Evolutionary conservation across 164 flowering plant genomes (phyloP), one percentile per base, ranked within the genome.

Genomic region (Macadamia integrifolia): DNA sequence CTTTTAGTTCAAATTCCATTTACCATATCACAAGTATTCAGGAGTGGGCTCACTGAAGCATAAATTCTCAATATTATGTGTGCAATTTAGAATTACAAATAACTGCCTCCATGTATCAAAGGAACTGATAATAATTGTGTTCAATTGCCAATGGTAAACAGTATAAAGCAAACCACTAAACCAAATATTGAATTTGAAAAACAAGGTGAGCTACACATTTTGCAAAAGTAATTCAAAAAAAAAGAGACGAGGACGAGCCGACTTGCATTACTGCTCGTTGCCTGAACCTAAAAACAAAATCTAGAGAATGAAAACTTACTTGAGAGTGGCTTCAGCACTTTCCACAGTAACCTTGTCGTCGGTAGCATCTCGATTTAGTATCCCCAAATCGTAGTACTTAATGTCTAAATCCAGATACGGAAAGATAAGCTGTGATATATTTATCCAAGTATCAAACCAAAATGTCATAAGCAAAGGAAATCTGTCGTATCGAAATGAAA

Each of bases 311-410:
- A 17, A 28, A 62, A 73, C 87, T 82, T 82, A 91, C 95, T 87
- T 81, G 6, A 88, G 88, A 67, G 97, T 60, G 9, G 97, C 97
- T 77, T 81, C 82, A 58, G 97, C 97, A 80, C 95, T 89, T 78
- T 91, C 97, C 2, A 87, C 80, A 1, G 95, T 91, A 66, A 89
- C 95, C 71, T 61, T 74, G 69, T 91, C 95, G 67, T 88, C 86
- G 3, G 95, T 91, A 0, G 95, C 95, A 77, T 89, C 97, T 7
- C 97, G 95, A 71, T 88, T 88, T 79, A 85, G 71, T 62, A 89
- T 76, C 30, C 97, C 95, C 67, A 91, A 76, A 75, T 91, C 97
- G 67, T 68, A 91, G 67, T 91, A 91, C 76, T 89, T 91, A 13
- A 89, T 80, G 73, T 91, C 93, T 72, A 91, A 87, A 72, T 88